A percentile compares a stretch with the other conserved stretches of the same genome.
These are phyloP conservation scores for Agroathelia rolfsii DNA, from an alignment of 1,284 basidiomycete genomes.

Conservation along the genomic window DNA sequence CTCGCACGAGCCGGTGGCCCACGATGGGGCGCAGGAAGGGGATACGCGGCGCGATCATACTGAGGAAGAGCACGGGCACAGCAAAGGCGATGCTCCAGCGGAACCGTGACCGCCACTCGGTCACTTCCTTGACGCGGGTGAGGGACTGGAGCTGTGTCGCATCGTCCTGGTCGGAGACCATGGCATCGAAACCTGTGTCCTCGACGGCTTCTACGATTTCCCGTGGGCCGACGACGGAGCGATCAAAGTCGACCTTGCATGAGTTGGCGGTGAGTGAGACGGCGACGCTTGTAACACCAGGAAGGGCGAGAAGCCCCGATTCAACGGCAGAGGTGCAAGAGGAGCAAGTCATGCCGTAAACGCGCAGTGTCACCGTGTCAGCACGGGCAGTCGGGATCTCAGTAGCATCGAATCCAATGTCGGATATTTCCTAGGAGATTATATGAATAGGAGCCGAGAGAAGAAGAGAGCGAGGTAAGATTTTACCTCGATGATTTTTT, in stretches of 20 bases:
- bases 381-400: constrained; percentile 52
- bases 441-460: constrained; percentile 10
- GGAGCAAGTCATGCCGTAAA: constrained; percentile 89
- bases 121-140: constrained; percentile 85
- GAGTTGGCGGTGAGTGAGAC: constrained; percentile 70
- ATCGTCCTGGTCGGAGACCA: constrained; percentile 75
- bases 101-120: constrained; percentile 84
- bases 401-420: constrained; percentile 87
- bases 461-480: constrained; percentile 1
- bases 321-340: constrained; percentile 79
- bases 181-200: constrained; percentile 85
- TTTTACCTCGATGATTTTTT: constrained; percentile 69
- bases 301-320: constrained; percentile 53
- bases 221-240: constrained; percentile 64
- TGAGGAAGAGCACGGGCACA: constrained; percentile 86
- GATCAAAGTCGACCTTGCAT: constrained; percentile 72
- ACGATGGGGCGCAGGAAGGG: constrained; percentile 44
- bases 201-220: constrained; percentile 83
- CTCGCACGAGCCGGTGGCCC: constrained; percentile 40
- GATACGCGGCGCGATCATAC: constrained; percentile 82
- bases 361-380: constrained; percentile 62
- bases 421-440: constrained; percentile 67
- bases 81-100: constrained; percentile 72
- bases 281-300: constrained; percentile 67
- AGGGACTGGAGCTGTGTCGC: constrained; percentile 87